Conservation (phyloP, 768 basidiomycete genomes). For the Candolleomyces aberdarensis region DNA sequence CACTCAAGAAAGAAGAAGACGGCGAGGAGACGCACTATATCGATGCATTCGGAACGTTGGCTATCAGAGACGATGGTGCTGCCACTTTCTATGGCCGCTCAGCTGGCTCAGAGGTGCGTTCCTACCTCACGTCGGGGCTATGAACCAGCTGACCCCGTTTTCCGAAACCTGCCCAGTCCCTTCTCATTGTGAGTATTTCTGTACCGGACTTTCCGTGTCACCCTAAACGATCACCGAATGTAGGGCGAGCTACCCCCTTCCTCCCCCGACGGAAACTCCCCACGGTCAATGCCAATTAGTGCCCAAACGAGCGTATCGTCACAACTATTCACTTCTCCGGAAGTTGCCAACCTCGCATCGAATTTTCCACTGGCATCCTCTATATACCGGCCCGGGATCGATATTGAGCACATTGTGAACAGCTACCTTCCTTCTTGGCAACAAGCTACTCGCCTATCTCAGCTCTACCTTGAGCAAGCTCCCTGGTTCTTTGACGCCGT, state of each 20-base stretch:
- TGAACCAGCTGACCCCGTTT: conserved; percentile 8
- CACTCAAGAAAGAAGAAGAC: conserved; percentile 39
- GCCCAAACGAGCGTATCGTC: conserved; percentile 1
- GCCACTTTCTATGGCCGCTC: conserved; percentile 72
- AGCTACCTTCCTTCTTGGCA: conserved; percentile 56
- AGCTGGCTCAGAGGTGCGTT: conserved; percentile 65
- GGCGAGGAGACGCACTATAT: conserved; percentile 50
- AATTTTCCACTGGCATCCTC: conserved; percentile 5
- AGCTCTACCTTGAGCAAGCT: conserved; percentile 74
- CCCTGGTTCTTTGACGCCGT: conserved; percentile 81
- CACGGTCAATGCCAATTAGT: background rate
- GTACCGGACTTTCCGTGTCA: conserved; percentile 6
- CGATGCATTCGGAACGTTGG: conserved; percentile 68
- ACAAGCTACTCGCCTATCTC: conserved; percentile 55
- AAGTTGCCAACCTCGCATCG: conserved; percentile 7
- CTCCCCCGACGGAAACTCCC: background rate
- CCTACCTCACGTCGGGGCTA: background rate
- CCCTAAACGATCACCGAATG: background rate
- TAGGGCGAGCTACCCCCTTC: conserved; percentile 10
- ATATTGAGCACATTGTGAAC: conserved; percentile 44
- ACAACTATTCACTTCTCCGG: conserved; percentile 2
- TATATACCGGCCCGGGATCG: conserved; percentile 21
- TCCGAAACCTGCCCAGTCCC: conserved; percentile 34
- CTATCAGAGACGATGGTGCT: conserved; percentile 65
- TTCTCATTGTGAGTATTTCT: conserved; percentile 48